These are phyloP conservation scores for Escovopsis weberi DNA, from an alignment of 2,329 filamentous ascomycete genomes.

Conservation along the genomic window DNA sequence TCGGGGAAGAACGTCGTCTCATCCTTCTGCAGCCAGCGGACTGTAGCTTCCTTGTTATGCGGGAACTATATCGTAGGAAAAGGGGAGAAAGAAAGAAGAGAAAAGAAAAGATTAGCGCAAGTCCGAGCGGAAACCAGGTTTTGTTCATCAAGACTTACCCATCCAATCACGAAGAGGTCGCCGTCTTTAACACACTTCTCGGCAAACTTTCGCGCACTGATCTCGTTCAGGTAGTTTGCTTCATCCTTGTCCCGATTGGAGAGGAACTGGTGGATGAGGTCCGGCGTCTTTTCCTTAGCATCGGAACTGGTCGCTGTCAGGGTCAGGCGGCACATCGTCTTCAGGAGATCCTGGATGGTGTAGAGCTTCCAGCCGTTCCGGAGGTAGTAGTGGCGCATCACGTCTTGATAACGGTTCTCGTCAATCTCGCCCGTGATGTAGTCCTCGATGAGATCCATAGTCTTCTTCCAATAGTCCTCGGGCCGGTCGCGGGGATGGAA, in stretches of 20 bases:
- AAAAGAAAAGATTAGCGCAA: not conserved
- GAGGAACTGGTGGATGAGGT: slow-evolving; percentile 79
- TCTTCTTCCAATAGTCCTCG: slow-evolving; percentile 71
- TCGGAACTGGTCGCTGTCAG: slow-evolving; percentile 75
- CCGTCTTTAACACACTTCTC: slow-evolving; percentile 88
- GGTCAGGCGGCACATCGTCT: slow-evolving; percentile 65
- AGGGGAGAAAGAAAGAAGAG: not conserved
- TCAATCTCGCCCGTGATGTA: slow-evolving; percentile 74
- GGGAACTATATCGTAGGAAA: slow-evolving; percentile 39
- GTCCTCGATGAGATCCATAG: slow-evolving; percentile 73
- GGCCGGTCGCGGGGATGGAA: slow-evolving; percentile 48
- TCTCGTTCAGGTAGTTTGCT: slow-evolving; percentile 80
- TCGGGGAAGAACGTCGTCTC: slow-evolving; percentile 75
- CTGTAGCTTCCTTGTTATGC: slow-evolving; percentile 49
- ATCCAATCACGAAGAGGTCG: slow-evolving; percentile 80
- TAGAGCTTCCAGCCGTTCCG: slow-evolving; percentile 87
- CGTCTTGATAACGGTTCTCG: slow-evolving; percentile 72
- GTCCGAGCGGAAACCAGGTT: not conserved
- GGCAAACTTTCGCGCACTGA: slow-evolving; percentile 79
- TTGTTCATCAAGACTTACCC: slow-evolving; percentile 46
- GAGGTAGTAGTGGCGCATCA: slow-evolving; percentile 81
- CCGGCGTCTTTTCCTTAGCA: slow-evolving; percentile 81
- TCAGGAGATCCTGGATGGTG: slow-evolving; percentile 78
- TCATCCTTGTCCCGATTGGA: slow-evolving; percentile 67
- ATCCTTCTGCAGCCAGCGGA: slow-evolving; percentile 56